Evolutionary conservation across 495 filamentous ascomycete species (phyloP).

Genomic region (Daldinia bambusicola): DNA sequence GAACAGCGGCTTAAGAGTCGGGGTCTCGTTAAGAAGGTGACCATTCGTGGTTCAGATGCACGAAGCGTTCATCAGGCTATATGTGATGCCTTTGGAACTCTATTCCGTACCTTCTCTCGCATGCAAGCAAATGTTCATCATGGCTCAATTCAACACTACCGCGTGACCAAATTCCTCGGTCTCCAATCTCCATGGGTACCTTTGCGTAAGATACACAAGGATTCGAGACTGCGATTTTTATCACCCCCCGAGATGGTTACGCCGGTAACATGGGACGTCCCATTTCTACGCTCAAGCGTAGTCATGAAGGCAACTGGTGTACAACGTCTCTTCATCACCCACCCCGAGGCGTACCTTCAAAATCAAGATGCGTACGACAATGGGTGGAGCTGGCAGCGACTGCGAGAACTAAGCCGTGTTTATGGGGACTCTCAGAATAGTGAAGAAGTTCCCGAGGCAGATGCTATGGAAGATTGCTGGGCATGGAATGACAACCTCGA

Average conservation of each 20-base stretch:
- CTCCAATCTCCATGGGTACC: conserved; percentile 70
- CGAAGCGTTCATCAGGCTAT: conserved; percentile 69
- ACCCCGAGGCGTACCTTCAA: conserved; percentile 72
- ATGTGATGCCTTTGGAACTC: conserved; percentile 63
- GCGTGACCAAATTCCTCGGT: conserved; percentile 57
- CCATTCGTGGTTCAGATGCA: conserved; percentile 66
- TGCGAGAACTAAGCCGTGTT: conserved; percentile 67
- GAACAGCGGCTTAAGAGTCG: conserved; percentile 72
- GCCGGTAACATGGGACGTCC: conserved; percentile 71
- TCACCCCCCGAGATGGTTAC: conserved; percentile 72
- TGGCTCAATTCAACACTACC: conserved; percentile 45
- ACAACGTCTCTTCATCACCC: conserved; percentile 73
- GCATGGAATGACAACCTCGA: conserved; percentile 65
- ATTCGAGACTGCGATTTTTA: conserved; percentile 72
- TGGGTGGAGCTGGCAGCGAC: conserved; percentile 69
- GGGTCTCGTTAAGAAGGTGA: conserved; percentile 70
- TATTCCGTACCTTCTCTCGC: conserved; percentile 57
- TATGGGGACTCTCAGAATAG: conserved; percentile 57
- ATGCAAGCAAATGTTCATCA: conserved; percentile 47
- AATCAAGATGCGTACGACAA: conserved; percentile 55
- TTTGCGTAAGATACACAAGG: conserved; percentile 74
- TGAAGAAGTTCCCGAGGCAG: conserved; percentile 63
- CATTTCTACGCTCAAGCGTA: conserved; percentile 70
- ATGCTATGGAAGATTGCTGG: conserved; percentile 67
- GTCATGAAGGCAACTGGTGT: conserved; percentile 68